Conservation (phyloP, 2,329 filamentous ascomycete genomes). For the Curvularia lunata region DNA sequence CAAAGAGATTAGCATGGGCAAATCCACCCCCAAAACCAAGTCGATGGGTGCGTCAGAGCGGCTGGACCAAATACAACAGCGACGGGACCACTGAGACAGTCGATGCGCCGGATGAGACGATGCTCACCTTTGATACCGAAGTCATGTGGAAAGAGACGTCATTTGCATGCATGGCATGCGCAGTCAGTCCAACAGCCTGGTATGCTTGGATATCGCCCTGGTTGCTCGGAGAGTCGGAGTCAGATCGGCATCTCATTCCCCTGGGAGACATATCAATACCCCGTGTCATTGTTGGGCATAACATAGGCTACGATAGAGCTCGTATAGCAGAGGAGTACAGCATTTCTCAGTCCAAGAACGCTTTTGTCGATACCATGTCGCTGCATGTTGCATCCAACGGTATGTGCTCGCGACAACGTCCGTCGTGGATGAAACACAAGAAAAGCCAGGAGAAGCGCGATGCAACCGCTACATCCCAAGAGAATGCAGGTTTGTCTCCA, state of each 20-base stretch:
- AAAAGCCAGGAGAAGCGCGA: constrained; percentile 87
- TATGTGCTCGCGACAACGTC: constrained; percentile 96
- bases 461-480: constrained; percentile 73
- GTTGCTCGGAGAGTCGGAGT: constrained; percentile 81
- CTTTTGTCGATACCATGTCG: constrained; percentile 97
- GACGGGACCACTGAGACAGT: constrained; percentile 77
- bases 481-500: constrained; percentile 72
- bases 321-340: constrained; percentile 89
- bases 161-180: constrained; percentile 96
- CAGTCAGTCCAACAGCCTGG: constrained; percentile 87
- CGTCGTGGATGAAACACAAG: constrained; percentile 96
- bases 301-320: constrained; percentile 92
- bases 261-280: constrained; percentile 76
- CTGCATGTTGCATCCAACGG: constrained; percentile 97
- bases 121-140: constrained; percentile 94
- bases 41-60: constrained; percentile 79
- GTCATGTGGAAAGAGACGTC: constrained; percentile 93
- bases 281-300: constrained; percentile 88
- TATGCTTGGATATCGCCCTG: constrained; percentile 98
- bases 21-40: constrained; percentile 66
- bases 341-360: constrained; percentile 79
- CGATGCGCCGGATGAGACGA: constrained; percentile 76
- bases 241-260: constrained; percentile 81
- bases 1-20: constrained; percentile 73
- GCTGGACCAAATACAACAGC: constrained; percentile 90